Evolutionary conservation across 768 basidiomycete genomes (phyloP), one percentile per base, ranked within the genome.

Genomic region (Candolleomyces eurysporus): DNA sequence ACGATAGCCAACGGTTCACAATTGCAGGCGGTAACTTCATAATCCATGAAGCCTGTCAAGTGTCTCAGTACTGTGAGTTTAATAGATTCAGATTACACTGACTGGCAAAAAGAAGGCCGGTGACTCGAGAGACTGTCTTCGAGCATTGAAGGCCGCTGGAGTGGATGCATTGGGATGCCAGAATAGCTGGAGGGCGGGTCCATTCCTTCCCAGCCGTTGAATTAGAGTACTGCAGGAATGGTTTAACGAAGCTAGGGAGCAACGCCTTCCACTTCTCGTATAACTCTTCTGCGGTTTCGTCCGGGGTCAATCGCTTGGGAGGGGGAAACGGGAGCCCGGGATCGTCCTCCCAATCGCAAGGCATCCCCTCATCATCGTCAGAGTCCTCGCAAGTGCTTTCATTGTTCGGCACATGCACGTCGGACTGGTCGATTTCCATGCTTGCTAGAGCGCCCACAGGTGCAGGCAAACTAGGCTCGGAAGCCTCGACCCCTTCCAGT

Each of bases 1-100:
- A 61, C 31, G 19, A 7, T 82, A 5, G 83, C 85, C 1, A 48
- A 9, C 7, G 19, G 7, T 9, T 60, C 10, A 31, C 59, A 60
- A 7, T 40, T 13, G 43, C 58, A 59, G 4, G 21, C 32, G 19
- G 11, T 9, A 7, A 46, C 58, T n/a, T 9, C 26, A 32, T 32
- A 16, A 5, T 49, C n/a, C 46, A n/a, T 16, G 7, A 11, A 59
- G n/a, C n/a, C n/a, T 21, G 19, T 32, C 50, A 50, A 31, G 30
- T 13, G 10, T 22, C 31, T 11, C 48, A 31, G 31, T 22, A 11
- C 48, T 49, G 22, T 52, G 8, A 52, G 9, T 5, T 22, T 10
- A 22, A 26, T 43, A 43, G 42, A 8, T 43, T 9, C 17, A 8
- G 42, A 17, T 43, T 17, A 17, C 8, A 9, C 17, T 43, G 42